Evolutionary conservation across 108 stramenopile genomes (phyloP), one percentile per base, ranked within the genome.

Genomic region (Nitzschia palea): DNA sequence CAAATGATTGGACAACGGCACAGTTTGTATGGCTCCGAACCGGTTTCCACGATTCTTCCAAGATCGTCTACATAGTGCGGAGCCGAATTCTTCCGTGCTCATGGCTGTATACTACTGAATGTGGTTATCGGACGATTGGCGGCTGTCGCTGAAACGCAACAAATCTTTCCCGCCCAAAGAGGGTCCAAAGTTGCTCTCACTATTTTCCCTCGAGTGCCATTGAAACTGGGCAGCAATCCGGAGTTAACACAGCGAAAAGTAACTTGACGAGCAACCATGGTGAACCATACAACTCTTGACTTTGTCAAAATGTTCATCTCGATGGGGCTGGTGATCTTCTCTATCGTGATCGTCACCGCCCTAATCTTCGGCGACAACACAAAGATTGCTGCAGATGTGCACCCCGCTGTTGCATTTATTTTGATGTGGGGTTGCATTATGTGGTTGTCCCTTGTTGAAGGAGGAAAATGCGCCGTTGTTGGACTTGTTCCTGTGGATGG

Each of bases 401-500:
- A 81, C 55, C 87, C 90, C 22, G 74, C 63, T 42, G 80, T 59
- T 74, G 87, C 61, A 68, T 52, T 77, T 30, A 47, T 84, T 32
- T 26, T 78, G 0, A 67, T 89, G 28, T 85, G 83, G 56, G 52
- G 62, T 26, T 72, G 71, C 30, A 55, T 90, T 55, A 48, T 78
- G 35, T 87, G 86, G 86, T 59, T 69, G 65, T 68, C 77, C 27
- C 81, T 86, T 80, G 83, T 90, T 55, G 89, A 90, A 73, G 89
- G 89, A 51, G 78, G 78, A 59, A 86, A 90, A 71, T 83, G 78
- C 29, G 80, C 86, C 59, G 73, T 90, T 37, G 86, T 90, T 37
- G 89, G 89, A 60, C 85, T 90, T 44, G 73, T 80, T 17, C 82
- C 85, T 60, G 74, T 88, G 55, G 71, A 88, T 55, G 73, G 77